Base-by-base conservation (phyloP, 139 green algal species). In the Coccomyxa sp. region DNA sequence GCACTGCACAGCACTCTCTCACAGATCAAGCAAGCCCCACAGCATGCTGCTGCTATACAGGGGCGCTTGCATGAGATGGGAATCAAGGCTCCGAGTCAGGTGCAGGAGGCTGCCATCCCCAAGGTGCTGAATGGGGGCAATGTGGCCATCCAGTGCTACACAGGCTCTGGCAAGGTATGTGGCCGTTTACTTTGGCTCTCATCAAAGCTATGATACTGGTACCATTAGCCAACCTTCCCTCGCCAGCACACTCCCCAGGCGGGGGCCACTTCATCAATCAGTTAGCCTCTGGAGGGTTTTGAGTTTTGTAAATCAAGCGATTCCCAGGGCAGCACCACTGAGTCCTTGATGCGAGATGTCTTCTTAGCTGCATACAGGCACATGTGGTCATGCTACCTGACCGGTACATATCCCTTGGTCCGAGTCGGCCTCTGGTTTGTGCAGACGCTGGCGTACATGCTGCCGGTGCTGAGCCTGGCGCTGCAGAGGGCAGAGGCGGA, bases 391-490 rank as follows among this genome's bases (percentile, higher is more conserved):
- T 51, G 38, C 38, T 51, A 51, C 38, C 38, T 51, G 38, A 30
- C 21, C 25, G 3, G 25, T 75, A 27, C 66, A 75, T 75, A 25
- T 27, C 66, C 66, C 9, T 75, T 27, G 23, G 25, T 25, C 21
- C 3, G 66, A 25, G 25, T 27, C 25, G 66, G 63, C 7, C 21
- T 11, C 21, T 25, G 18, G 63, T 58, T 10, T 13, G 16, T 86
- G 83, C 91, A 98, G 92, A 99, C 96, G 0, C 89, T 99, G 27
- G 95, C 96, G 0, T 99, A 96, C 90, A 85, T 99, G 75, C 90
- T 99, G 60, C 96, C 96, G 0, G 84, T 95, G 1, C 82, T 99
- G 67, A 93, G 86, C 0, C 80, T 92, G 25, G 93, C 92, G 0
- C 80, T 97, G 10, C 58, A 82, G 76, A 86, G 89, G 0, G 91